These are phyloP conservation scores for Saccharum spontaneum DNA, from an alignment of 176 grass and related monocot species.

Conservation along the genomic window DNA sequence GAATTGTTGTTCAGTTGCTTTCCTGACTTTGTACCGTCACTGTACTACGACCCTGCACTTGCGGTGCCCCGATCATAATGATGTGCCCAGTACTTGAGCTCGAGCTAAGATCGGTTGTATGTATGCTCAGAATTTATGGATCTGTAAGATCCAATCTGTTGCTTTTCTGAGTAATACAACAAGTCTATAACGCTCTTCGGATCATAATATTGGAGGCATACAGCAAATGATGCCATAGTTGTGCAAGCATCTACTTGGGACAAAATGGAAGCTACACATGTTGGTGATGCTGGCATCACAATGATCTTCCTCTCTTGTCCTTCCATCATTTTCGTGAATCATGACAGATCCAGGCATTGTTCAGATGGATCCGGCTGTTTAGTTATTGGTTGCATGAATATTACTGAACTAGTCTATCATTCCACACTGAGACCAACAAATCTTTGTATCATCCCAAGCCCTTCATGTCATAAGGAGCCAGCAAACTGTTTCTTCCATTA, in stretches of 20 bases:
- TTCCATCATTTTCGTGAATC: background rate
- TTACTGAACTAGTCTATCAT: background rate
- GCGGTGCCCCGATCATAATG: background rate
- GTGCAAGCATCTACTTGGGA: background rate
- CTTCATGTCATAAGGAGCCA: background rate
- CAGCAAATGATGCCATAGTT: background rate
- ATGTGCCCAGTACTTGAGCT: background rate
- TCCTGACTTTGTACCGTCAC: background rate
- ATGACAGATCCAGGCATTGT: background rate
- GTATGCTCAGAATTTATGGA: background rate
- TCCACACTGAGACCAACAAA: background rate
- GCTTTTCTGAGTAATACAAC: background rate
- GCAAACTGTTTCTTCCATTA: background rate
- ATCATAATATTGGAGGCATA: background rate
- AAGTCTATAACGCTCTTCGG: background rate
- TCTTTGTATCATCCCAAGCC: background rate
- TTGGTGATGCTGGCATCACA: background rate
- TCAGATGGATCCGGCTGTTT: background rate
- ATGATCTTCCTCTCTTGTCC: background rate
- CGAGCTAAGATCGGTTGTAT: background rate
- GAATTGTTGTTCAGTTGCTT: background rate
- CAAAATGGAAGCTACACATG: background rate
- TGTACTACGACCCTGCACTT: background rate
- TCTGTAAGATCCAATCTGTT: background rate
- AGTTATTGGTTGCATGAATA: background rate